Evolutionary conservation across 139 green algal genomes (phyloP).

Genomic region (Eudorina sp.): DNA sequence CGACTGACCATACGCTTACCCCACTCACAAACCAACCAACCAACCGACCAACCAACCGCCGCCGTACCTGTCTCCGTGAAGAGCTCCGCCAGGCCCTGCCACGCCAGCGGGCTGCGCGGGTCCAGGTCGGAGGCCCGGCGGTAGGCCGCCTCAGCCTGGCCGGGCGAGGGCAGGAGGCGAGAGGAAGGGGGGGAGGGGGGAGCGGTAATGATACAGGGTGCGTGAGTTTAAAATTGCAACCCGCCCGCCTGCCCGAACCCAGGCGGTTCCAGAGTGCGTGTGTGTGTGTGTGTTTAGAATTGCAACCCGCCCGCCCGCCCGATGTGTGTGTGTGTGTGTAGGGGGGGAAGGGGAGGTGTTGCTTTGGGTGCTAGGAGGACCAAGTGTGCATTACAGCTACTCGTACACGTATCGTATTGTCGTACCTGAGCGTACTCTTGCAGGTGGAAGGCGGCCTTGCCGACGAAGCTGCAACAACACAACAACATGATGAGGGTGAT

Average conservation of each 20-base stretch:
- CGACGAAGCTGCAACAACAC: constrained; percentile 64
- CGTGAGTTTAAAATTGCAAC: too few relatives aligned
- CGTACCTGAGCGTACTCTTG: constrained; percentile 67
- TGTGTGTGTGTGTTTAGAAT: not conserved
- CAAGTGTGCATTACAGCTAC: not conserved
- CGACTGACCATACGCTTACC: not conserved
- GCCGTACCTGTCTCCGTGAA: constrained; percentile 51
- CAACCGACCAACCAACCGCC: not conserved
- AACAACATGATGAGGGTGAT: not conserved
- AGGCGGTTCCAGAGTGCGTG: not conserved
- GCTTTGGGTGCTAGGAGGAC: not conserved
- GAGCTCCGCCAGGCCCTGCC: constrained; percentile 82
- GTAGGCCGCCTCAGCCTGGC: constrained; percentile 72
- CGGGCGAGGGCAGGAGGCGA: not conserved
- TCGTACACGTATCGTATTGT: not conserved
- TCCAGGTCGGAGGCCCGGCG: constrained; percentile 67
- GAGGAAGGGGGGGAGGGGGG: not conserved
- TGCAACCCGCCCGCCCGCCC: too few relatives aligned
- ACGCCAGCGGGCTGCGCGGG: constrained; percentile 63
- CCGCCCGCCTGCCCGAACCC: not conserved
- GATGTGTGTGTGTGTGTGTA: not conserved
- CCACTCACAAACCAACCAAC: not conserved
- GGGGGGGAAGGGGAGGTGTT: not conserved
- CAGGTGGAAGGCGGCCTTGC: constrained; percentile 76
- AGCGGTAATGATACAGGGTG: not conserved